Evolutionary conservation across 1,284 basidiomycete species (phyloP), one percentile per base, ranked within the genome.

Genomic region (Volvariella volvacea): DNA sequence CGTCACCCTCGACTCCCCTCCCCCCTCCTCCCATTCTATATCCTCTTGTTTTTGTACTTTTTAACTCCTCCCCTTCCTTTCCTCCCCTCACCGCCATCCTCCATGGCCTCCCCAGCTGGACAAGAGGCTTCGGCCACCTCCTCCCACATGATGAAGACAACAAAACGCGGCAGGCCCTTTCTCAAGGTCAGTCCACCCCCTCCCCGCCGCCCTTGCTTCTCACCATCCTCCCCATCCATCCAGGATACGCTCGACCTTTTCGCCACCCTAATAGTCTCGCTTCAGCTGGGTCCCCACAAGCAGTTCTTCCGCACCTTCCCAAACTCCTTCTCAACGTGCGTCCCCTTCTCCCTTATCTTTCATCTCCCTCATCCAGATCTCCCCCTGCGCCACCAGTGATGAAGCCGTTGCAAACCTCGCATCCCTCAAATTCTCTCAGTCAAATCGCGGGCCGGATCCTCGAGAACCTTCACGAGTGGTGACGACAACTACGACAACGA

Each of bases 171-270:
- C 55, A 78, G 91, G 54, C 92, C 92, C n/a, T 94, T 86, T 64
- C 78, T 93, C 63, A 94, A 93, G 80, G 92, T 88, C 45, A 55
- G 57, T 52, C 25, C 41, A 40, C n/a, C 31, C 32, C 39, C 51
- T 50, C 53, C 49, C 46, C 37, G 43, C 28, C 48, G 22, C 42
- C 43, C 22, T 42, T 48, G n/a, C 43, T 22, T 22, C 44, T 33
- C 22, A 28, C 28, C 25, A 37, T 40, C 48, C 41, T 52, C 22
- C 46, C 54, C 34, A 41, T 41, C 34, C 19, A 36, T 44, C 4
- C 57, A 97, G 93, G 96, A 99, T 65, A 96, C 93, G 17, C 86
- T 98, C 55, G 96, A 99, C 67, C 83, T 99, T 25, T 99, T 97
- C 58, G 93, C 95, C 32, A 99, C 96, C 10, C 79, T 99, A 58